phyloP scores from a whole-genome alignment of 306 rosid species.

The Inga leiocalycina region DNA sequence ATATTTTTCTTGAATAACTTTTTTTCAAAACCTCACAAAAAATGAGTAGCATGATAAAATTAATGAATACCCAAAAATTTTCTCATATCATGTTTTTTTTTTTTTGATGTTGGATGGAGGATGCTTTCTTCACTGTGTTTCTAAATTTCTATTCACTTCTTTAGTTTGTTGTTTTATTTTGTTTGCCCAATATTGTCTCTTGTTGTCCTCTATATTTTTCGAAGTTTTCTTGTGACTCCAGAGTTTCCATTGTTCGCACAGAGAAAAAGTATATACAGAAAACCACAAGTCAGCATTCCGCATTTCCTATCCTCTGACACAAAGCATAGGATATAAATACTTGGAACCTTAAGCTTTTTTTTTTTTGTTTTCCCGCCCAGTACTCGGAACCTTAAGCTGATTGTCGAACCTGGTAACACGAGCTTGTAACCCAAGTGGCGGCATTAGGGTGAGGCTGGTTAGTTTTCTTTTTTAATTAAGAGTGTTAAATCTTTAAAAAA shows the following conservation, averaged over 20 bases:
- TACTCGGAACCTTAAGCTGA: not conserved
- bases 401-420: not conserved
- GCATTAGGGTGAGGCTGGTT: not conserved
- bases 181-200: not conserved
- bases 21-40: too few species aligned
- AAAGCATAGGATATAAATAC: too few species aligned
- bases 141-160: too few species aligned
- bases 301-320: not conserved
- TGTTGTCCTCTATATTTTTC: not conserved
- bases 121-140: not conserved
- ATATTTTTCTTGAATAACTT: too few species aligned
- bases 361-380: too few species aligned
- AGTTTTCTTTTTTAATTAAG: too few species aligned
- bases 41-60: not conserved
- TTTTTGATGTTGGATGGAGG: not conserved
- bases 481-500: too few species aligned
- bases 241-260: too few species aligned
- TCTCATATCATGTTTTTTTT: too few species aligned
- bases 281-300: too few species aligned
- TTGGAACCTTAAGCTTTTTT: too few species aligned
- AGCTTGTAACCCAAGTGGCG: not conserved
- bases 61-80: not conserved
- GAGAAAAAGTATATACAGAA: too few species aligned
- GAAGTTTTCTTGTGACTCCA: not conserved
- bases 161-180: not conserved